phyloP scores from a whole-genome alignment of 148 eudicot genomes.

The Cornus kousa region DNA sequence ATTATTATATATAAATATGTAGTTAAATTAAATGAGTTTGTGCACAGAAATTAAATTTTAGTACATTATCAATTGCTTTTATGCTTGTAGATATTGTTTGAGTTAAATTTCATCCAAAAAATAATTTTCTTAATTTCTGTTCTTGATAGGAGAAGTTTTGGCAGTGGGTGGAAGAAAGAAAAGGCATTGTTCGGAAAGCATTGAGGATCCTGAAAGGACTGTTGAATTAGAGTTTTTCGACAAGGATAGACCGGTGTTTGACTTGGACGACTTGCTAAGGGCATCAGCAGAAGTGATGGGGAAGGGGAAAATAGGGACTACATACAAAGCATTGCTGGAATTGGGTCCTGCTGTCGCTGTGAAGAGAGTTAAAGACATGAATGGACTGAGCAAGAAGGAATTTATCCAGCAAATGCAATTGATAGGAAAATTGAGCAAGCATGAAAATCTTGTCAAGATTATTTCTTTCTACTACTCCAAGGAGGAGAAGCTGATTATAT shows the following conservation, averaged over 20 bases:
- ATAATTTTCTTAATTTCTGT: not conserved
- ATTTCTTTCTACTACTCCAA: constrained; percentile 33
- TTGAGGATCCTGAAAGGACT: constrained; percentile 27
- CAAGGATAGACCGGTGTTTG: constrained; percentile 21
- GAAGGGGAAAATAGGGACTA: constrained; percentile 44
- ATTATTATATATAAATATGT: not conserved
- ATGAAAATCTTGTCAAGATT: constrained; percentile 38
- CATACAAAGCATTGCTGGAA: constrained; percentile 45
- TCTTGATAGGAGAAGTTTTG: constrained; percentile 10
- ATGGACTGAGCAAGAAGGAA: constrained; percentile 34
- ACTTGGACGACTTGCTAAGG: constrained; percentile 40
- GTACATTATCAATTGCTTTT: too few relatives aligned
- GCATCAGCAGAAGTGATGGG: constrained; percentile 48
- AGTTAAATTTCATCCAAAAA: too few relatives aligned
- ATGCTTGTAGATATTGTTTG: too few relatives aligned
- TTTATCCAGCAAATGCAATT: constrained; percentile 40
- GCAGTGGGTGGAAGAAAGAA: constrained; percentile 14
- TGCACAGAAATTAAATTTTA: too few relatives aligned
- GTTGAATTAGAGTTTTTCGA: constrained; percentile 32
- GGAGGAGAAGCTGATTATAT: constrained; percentile 42
- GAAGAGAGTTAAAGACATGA: constrained; percentile 38
- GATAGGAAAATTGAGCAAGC: constrained; percentile 33
- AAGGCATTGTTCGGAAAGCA: constrained; percentile 22
- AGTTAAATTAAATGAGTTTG: too few relatives aligned
- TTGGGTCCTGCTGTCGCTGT: constrained; percentile 34